Evolutionary conservation across 2,329 filamentous ascomycete species (phyloP).

Genomic region (Aschersonia sp.): DNA sequence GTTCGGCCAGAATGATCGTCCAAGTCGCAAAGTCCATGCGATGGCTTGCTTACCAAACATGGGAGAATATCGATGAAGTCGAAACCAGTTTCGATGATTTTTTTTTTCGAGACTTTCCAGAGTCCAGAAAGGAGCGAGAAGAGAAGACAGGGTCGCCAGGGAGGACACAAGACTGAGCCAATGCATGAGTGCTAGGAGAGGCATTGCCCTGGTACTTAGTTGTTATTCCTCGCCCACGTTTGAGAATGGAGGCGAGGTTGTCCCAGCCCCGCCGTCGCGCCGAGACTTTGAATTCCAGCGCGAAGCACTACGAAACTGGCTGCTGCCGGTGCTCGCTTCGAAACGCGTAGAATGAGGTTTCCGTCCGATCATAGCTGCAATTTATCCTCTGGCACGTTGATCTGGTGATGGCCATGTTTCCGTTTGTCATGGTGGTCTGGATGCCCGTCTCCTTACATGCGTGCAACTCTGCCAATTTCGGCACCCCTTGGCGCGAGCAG

Average conservation of each 20-base stretch:
- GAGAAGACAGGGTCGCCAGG: not conserved
- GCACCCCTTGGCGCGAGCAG: too few relatives aligned
- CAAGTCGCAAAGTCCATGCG: not conserved
- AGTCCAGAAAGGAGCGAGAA: not conserved
- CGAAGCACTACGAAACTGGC: constrained; percentile 4
- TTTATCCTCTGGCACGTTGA: not conserved
- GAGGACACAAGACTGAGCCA: not conserved
- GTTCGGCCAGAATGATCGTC: too few relatives aligned
- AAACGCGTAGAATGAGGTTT: not conserved
- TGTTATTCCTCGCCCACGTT: not conserved
- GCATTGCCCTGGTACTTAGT: not conserved
- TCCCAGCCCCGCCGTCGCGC: constrained; percentile 7
- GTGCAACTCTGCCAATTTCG: not conserved
- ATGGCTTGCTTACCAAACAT: constrained; percentile 1
- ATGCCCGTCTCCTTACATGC: not conserved
- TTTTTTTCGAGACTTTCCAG: not conserved
- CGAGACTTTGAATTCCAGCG: constrained; percentile 12
- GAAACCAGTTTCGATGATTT: not conserved
- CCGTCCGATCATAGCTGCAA: not conserved
- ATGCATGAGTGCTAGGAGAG: not conserved
- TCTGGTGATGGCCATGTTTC: too few relatives aligned
- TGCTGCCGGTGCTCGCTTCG: not conserved
- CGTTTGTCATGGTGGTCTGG: not conserved
- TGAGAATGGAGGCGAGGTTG: not conserved
- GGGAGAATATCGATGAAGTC: not conserved